Evolutionary conservation across 768 basidiomycete genomes (phyloP), one percentile per base, ranked within the genome.

Genomic region (Crucibulum laeve): DNA sequence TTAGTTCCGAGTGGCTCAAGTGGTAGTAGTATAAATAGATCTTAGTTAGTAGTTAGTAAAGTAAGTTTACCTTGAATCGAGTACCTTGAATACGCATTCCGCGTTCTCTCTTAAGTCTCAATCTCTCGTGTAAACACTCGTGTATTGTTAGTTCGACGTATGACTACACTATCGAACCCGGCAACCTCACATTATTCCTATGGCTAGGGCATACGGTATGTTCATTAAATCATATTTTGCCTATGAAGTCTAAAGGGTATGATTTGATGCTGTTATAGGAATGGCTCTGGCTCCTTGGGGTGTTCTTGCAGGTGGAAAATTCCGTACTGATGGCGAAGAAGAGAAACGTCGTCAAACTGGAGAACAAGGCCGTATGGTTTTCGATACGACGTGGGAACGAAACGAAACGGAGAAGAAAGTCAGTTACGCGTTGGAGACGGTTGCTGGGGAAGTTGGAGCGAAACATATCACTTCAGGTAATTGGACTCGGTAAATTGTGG

Each of bases 301-400:
- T 10, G 64, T 64, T 3, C 50, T 65, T 7, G 67, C 57, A 4
- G 59, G 42, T 8, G 64, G 67, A 49, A 82, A 79, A 47, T 66
- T 85, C 15, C 61, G 77, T 34, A 83, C 80, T 0, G 62, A 70
- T n/a, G 84, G 76, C 11, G 62, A 67, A 43, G 65, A 67, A 35
- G 55, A 59, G 24, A 44, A 43, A 11, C 50, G 60, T 0, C 28
- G 28, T 30, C 28, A 30, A n/a, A 30, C 28, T 30, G 28, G 28
- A 30, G 28, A 30, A n/a, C 28, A 30, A 8, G 28, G 28, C n/a
- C 28, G 75, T 1, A 56, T 30, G 5, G 25, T 63, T 0, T 43
- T 51, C 5, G 45, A 52, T 6, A 40, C 48, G 0, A 44, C 65
- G 21, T 79, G 79, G 78, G 58, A 71, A 52, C 70, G 77, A 4